Evolutionary conservation across 345 rosid genomes (phyloP).

Genomic region (Aethionema arabicum): DNA sequence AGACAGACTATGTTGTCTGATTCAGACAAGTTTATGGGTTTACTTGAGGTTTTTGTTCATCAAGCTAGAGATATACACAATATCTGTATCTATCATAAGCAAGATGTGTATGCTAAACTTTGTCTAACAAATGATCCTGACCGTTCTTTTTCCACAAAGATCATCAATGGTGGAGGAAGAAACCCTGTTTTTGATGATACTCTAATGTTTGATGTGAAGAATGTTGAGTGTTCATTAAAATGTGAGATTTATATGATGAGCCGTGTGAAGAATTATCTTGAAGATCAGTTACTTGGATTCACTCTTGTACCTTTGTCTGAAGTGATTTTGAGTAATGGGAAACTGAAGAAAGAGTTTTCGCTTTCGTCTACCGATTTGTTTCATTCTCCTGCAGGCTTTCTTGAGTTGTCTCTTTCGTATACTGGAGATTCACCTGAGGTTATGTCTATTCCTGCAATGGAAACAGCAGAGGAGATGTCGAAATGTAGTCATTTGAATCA

Average conservation of each 20-base stretch:
- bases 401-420: conserved; percentile 71
- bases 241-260: conserved; percentile 99
- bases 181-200: conserved; percentile 92
- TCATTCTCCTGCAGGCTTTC: conserved; percentile 95
- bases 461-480: conserved; percentile 35
- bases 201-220: conserved; percentile 58
- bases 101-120: conserved; percentile 97
- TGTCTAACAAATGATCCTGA: conserved; percentile 78
- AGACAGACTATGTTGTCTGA: conserved; percentile 27
- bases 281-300: conserved; percentile 91
- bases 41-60: conserved; percentile 75
- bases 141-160: conserved; percentile 67
- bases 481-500: conserved; percentile 21
- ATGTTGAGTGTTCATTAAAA: conserved; percentile 70
- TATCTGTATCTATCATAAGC: conserved; percentile 98
- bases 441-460: conserved; percentile 53
- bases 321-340: conserved; percentile 62
- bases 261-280: conserved; percentile 94
- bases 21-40: conserved; percentile 49
- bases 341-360: conserved; percentile 83
- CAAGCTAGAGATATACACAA: conserved; percentile 97
- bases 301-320: conserved; percentile 90
- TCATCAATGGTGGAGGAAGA: conserved; percentile 96
- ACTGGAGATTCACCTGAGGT: conserved; percentile 77
- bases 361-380: conserved; percentile 91